These are phyloP conservation scores for Trichophaea hybrida DNA, from an alignment of 2,329 filamentous ascomycete species.

Conservation along the genomic window DNA sequence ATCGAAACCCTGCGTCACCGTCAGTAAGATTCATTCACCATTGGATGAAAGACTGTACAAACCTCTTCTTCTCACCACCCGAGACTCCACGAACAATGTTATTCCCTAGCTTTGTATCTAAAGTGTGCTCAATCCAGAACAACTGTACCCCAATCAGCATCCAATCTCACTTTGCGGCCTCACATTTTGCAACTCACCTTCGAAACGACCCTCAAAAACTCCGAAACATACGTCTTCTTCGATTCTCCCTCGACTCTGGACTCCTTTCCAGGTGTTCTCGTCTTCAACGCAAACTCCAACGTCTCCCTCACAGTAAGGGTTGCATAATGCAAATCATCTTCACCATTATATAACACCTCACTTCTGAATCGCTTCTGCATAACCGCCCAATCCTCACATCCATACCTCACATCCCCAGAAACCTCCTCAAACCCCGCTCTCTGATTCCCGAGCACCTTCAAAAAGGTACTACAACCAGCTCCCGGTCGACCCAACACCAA, in stretches of 20 bases:
- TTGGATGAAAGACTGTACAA: no score
- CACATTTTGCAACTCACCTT: slow-evolving; percentile 20
- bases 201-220: slow-evolving; percentile 34
- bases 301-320: slow-evolving; percentile 81
- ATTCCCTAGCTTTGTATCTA: slow-evolving; percentile 53
- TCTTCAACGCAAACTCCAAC: slow-evolving; percentile 83
- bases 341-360: slow-evolving; percentile 59
- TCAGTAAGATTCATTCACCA: no score
- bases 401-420: slow-evolving; percentile 36
- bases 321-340: slow-evolving; percentile 67
- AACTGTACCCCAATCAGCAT: slow-evolving; percentile 14
- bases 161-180: no score
- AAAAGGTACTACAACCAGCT: slow-evolving; percentile 52
- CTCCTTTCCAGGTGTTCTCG: slow-evolving; percentile 80
- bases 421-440: slow-evolving; percentile 28
- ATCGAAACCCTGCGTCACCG: slow-evolving; percentile 40
- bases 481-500: slow-evolving; percentile 67
- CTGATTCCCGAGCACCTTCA: slow-evolving; percentile 54
- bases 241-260: slow-evolving; percentile 48
- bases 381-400: slow-evolving; percentile 38
- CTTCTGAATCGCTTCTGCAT: slow-evolving; percentile 49
- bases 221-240: slow-evolving; percentile 32
- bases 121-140: slow-evolving; percentile 35
- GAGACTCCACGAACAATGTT: slow-evolving; percentile 52
- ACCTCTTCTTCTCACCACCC: slow-evolving; percentile 52